These are phyloP conservation scores for Hevea brasiliensis DNA, from an alignment of 345 rosid species.

Conservation along the genomic window DNA sequence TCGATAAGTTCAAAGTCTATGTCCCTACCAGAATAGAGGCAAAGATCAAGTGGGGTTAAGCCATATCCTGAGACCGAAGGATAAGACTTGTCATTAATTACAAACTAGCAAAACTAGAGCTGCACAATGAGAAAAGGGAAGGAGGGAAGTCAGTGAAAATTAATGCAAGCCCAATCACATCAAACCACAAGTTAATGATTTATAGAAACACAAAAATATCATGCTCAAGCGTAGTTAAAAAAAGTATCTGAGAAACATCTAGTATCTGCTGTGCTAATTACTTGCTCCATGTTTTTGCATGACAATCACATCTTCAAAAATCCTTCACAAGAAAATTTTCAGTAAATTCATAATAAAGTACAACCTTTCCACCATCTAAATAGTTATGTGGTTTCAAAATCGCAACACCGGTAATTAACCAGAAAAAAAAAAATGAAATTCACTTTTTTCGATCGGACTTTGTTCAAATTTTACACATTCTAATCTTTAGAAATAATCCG, in stretches of 20 bases:
- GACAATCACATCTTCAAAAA: neutral
- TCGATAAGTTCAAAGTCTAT: conserved; percentile 68
- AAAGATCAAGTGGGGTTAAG: conserved; percentile 73
- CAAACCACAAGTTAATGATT: neutral
- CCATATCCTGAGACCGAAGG: conserved; percentile 72
- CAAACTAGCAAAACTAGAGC: no score
- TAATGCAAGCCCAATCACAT: no score
- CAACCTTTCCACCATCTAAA: neutral
- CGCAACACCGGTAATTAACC: no score
- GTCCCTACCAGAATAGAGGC: conserved; percentile 66
- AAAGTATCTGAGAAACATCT: neutral
- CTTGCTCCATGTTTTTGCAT: neutral
- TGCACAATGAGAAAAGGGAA: no score
- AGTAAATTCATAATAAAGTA: neutral
- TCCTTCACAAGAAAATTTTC: neutral
- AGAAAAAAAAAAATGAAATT: no score
- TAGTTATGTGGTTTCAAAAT: neutral
- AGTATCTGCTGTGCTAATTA: neutral
- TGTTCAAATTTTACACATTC: no score
- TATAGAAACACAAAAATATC: neutral
- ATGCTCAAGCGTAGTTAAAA: neutral
- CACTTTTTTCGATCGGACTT: no score
- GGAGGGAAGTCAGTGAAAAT: no score
- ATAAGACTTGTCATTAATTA: neutral
- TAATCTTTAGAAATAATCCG: no score